Conservation (phyloP, 2,329 filamentous ascomycete species). For the Curvularia eragrostidis region DNA sequence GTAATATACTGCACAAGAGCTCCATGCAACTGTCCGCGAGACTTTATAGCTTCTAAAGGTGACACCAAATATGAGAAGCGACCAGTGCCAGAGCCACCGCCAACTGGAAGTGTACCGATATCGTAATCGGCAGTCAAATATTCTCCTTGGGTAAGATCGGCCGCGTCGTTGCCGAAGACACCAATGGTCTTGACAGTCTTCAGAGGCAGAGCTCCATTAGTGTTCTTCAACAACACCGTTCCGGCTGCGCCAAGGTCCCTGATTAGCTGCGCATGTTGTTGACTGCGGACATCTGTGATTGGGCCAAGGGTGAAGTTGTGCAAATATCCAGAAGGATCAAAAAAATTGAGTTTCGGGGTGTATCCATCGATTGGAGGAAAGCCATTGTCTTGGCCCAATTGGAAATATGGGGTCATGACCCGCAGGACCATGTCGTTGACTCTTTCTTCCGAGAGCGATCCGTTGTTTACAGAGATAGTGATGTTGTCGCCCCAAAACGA, state of each 20-base stretch:
- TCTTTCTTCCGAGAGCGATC: conserved; percentile 47
- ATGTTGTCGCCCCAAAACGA: conserved; percentile 50
- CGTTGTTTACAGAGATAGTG: conserved; percentile 49
- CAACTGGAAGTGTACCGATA: conserved; percentile 53
- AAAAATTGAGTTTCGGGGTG: conserved; percentile 32
- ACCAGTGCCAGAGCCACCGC: conserved; percentile 53
- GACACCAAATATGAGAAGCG: conserved; percentile 49
- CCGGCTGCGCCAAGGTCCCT: conserved; percentile 52
- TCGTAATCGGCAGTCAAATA: conserved; percentile 38
- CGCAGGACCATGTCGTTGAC: conserved; percentile 57
- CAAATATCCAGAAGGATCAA: conserved; percentile 21
- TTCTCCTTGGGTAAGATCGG: conserved; percentile 57
- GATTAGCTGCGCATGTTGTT: conserved; percentile 49
- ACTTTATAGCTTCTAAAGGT: conserved; percentile 53
- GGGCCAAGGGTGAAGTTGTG: conserved; percentile 45
- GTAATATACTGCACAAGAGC: conserved; percentile 57
- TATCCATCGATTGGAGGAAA: conserved; percentile 47
- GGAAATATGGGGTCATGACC: conserved; percentile 56
- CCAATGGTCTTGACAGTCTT: conserved; percentile 56
- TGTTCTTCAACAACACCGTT: conserved; percentile 58
- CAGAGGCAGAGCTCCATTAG: conserved; percentile 57
- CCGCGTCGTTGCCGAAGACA: conserved; percentile 58
- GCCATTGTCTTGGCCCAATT: conserved; percentile 48
- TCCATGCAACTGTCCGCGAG: conserved; percentile 29
- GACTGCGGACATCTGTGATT: conserved; percentile 49